Conservation (phyloP, 495 filamentous ascomycete species). For the Pseudomonodictys pantanalensis region DNA sequence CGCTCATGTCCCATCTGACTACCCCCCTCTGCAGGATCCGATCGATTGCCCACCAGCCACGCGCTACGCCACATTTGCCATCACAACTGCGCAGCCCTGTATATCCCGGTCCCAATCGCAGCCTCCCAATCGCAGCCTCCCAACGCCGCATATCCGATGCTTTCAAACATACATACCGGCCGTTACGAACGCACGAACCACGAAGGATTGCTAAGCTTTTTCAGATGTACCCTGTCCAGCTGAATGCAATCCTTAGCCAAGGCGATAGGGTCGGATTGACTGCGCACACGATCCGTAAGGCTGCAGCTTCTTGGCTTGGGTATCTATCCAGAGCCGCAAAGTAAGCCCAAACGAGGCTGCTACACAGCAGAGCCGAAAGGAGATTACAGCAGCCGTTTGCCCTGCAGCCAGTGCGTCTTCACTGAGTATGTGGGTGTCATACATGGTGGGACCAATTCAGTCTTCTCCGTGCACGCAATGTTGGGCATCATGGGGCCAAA, state of each 20-base stretch:
- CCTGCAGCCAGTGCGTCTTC: no score
- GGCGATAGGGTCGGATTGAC: not conserved
- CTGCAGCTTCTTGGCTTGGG: constrained; percentile 1
- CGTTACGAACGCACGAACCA: not conserved
- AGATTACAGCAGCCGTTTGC: no score
- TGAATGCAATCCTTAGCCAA: constrained; percentile 2
- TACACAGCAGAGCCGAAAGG: no score
- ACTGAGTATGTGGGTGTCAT: no score
- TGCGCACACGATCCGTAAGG: not conserved
- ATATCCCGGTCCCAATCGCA: no score
- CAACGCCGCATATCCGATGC: not conserved
- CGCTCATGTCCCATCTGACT: not conserved
- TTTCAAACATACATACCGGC: not conserved
- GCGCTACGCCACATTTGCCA: not conserved
- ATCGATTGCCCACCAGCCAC: not conserved
- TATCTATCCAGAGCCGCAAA: no score
- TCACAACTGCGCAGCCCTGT: no score
- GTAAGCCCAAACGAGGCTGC: no score
- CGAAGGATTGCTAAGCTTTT: constrained; percentile 1
- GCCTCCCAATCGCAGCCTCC: not conserved
- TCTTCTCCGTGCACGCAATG: no score
- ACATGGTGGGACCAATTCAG: no score
- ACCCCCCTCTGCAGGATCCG: not conserved
- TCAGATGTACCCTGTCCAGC: constrained; percentile 4
- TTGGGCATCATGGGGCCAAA: no score